Evolutionary conservation across 2,329 filamentous ascomycete genomes (phyloP).

Genomic region (Fusarium sarcochroum): DNA sequence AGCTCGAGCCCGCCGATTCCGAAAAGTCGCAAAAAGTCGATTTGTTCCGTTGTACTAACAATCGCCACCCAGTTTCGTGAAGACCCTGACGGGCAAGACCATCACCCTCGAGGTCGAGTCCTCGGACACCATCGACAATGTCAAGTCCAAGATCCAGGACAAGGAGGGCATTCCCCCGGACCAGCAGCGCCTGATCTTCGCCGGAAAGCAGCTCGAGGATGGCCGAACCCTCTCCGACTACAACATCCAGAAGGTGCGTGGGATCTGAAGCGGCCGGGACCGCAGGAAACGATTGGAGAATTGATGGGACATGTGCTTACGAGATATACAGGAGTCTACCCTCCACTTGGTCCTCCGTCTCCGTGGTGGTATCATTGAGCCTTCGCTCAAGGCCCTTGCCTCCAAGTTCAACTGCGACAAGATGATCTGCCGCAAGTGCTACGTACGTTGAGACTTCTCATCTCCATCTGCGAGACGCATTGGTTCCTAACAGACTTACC

Average conservation of each 20-base stretch:
- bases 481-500: constrained; percentile 7
- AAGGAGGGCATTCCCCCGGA: constrained; percentile 99
- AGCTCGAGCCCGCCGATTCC: constrained; percentile 58
- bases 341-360: constrained; percentile 99
- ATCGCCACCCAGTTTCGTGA: constrained; percentile 85
- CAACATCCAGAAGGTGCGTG: constrained; percentile 97
- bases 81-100: constrained; percentile 99
- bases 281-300: not conserved
- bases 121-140: constrained; percentile 99
- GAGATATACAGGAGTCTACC: constrained; percentile 82
- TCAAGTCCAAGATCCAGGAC: constrained; percentile 99
- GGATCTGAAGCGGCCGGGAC: constrained; percentile 25
- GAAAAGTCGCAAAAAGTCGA: constrained; percentile 38
- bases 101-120: constrained; percentile 99
- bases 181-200: constrained; percentile 99
- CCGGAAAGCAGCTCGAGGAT: constrained; percentile 99
- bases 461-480: not conserved
- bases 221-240: constrained; percentile 97
- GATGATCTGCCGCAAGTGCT: constrained; percentile 99
- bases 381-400: constrained; percentile 97
- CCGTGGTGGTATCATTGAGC: constrained; percentile 99
- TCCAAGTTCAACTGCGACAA: constrained; percentile 99
- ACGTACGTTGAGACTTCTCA: constrained; percentile 73
- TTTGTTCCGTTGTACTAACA: constrained; percentile 48
- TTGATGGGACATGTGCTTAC: constrained; percentile 50